Conservation (phyloP, 2,329 filamentous ascomycete species). For the Coniochaeta hoffmannii region DNA sequence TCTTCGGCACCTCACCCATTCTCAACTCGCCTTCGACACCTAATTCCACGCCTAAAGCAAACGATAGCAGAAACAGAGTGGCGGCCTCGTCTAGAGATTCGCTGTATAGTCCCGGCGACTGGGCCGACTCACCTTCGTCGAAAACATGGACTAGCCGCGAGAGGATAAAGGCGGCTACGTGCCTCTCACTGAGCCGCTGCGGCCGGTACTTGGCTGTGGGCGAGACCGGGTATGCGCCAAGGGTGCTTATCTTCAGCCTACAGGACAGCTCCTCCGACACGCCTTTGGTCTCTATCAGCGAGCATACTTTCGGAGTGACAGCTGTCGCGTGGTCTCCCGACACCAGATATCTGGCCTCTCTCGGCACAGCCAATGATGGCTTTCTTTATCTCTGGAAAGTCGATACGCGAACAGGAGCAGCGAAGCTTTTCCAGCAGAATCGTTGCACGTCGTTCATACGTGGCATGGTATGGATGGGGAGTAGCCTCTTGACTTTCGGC, state of each 20-base stretch:
- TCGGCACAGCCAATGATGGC: slow-evolving; percentile 85
- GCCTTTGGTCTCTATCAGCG: slow-evolving; percentile 76
- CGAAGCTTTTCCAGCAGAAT: slow-evolving; percentile 75
- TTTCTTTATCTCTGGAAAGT: slow-evolving; percentile 89
- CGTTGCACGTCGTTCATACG: slow-evolving; percentile 84
- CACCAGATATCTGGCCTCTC: slow-evolving; percentile 76
- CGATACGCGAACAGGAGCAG: slow-evolving; percentile 71
- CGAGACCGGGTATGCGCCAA: slow-evolving; percentile 89
- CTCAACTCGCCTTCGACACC: slow-evolving; percentile 42
- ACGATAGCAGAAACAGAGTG: slow-evolving; percentile 54
- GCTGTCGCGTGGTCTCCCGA: slow-evolving; percentile 86
- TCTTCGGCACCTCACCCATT: slow-evolving; percentile 48
- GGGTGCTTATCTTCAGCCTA: slow-evolving; percentile 84
- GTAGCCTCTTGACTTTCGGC: slow-evolving; percentile 75
- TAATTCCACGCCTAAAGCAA: slow-evolving; percentile 50
- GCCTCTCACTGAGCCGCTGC: slow-evolving; percentile 80
- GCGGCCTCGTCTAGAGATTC: slow-evolving; percentile 41
- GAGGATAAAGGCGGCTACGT: slow-evolving; percentile 89
- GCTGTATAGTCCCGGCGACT: slow-evolving; percentile 36
- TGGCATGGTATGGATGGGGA: slow-evolving; percentile 87
- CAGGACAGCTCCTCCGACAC: slow-evolving; percentile 72
- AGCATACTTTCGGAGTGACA: slow-evolving; percentile 85
- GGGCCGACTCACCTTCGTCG: slow-evolving; percentile 55
- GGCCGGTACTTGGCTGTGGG: slow-evolving; percentile 84
- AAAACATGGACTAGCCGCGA: slow-evolving; percentile 85